Base-by-base conservation (phyloP, 768 basidiomycete species). In the Rhizopogon vesiculosus region DNA sequence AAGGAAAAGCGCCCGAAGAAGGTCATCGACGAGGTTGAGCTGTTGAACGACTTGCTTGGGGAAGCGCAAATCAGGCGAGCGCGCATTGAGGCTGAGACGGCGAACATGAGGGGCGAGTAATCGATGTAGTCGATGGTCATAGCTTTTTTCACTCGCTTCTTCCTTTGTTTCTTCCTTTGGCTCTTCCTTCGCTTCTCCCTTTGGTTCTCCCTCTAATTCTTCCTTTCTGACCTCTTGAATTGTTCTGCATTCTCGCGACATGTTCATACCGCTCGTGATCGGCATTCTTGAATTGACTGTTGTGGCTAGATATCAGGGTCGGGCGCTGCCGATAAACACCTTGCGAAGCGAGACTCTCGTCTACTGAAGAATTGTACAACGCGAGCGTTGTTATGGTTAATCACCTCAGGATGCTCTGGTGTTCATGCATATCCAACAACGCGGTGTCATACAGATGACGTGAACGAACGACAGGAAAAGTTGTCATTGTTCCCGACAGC, bases 21-120 rank as follows among this genome's bases (percentile, higher is more conserved):
- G 42, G 56, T 53, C 8, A 68, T 69, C 13, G 68, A 69, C 8
- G 68, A 70, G 6, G 42, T 70, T 6, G 64, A 69, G 3, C 33
- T 69, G n/a, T 55, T 70, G 31, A 57, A 54, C 15, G 67, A 69
- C 46, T 31, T 69, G 0, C 53, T 63, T 22, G 53, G 49, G 31
- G 62, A 61, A 38, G 66, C 58, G 15, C 48, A 49, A 15, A 3
- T 7, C 9, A 38, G 48, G 9, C 33, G 48, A 38, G 15, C 35
- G 8, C 8, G 9, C 15, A 19, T 9, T 38, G 48, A 49, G 22
- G 48, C 13, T 13, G n/a, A 16, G 35, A 10, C 22, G 13, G 31
- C 33, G 8, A 33, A 10, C 5, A 35, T 3, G 35, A 22, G 38
- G 13, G 19, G 22, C 3, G n/a, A 13, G 12, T 38, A 41, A 8